Base-by-base conservation (phyloP, 2,329 filamentous ascomycete species). In the Fusarium aywerte region DNA sequence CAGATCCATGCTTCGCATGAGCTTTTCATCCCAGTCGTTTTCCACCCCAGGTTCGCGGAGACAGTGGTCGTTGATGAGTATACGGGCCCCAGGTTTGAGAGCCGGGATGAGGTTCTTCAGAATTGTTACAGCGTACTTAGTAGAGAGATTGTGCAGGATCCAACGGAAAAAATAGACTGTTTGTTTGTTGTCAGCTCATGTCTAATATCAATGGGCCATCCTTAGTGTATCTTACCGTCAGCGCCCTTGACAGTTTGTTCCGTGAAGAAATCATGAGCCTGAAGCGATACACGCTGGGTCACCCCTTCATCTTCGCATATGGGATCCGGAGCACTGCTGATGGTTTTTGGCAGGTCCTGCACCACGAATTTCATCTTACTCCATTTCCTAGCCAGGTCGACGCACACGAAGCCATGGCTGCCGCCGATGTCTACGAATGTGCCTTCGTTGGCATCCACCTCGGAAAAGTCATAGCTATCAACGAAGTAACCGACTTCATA, bases 71-170 rank as follows among this genome's bases (percentile, higher is more conserved):
- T 82, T 82, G 53, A 82, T 81, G 49, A 80, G 54, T 42, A 89
- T 72, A 45, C 81, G 77, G 12, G 85, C 80, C 18, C 87, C 82
- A 3, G 84, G 81, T 74, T 88, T 85, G 50, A 89, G 75, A 32
- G 85, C 82, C 2, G 86, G 85, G 3, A 86, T 75, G 10, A 89
- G 77, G 20, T 80, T 81, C 61, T 79, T 79, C 35, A 85, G 75
- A 36, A 88, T 83, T 42, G 79, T 78, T 42, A 83, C 70, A 5
- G 81, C 81, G 54, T 86, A 84, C 4, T 81, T 80, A 15, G 86
- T 86, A 0, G 85, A 83, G 77, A 87, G 87, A 76, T 89, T 87
- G 73, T 90, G 86, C 9, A 90, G 75, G 63, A 89, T 87, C 80
- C 83, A 84, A 45, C 85, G 83, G 74, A 88, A 83, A 68, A 85